Conservation (phyloP, 1,284 basidiomycete genomes). For the Pholiota adiposa region DNA sequence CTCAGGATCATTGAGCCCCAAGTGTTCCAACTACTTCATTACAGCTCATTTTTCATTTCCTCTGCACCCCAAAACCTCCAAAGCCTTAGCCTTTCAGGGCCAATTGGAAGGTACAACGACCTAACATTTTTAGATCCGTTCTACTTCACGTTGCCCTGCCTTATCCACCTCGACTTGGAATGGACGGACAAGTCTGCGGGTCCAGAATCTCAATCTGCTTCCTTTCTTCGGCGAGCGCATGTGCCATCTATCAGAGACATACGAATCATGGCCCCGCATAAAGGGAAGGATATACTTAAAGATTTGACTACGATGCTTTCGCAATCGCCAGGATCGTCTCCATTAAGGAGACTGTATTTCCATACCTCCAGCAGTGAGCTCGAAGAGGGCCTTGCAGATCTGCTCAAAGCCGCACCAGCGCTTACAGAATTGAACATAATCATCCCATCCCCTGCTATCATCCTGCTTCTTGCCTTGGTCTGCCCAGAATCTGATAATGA, state of each 20-base stretch:
- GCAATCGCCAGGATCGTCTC: not conserved
- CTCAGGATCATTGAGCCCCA: not conserved
- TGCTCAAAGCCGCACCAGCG: not conserved
- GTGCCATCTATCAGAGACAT: not conserved
- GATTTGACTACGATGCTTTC: not conserved
- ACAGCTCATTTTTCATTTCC: not conserved
- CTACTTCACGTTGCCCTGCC: not conserved
- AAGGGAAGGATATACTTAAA: not conserved
- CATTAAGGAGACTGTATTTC: not conserved
- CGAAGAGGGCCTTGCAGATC: not conserved
- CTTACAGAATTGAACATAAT: not conserved
- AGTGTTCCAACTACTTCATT: not conserved
- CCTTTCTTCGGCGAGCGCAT: not conserved
- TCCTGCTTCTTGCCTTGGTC: not conserved
- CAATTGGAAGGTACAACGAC: too few relatives aligned
- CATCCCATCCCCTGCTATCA: not conserved
- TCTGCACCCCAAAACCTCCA: not conserved
- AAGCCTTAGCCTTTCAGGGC: not conserved
- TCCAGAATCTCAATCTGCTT: not conserved
- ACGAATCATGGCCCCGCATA: not conserved
- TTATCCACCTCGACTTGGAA: not conserved
- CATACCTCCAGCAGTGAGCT: not conserved
- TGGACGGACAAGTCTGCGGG: not conserved
- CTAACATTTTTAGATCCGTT: too few relatives aligned
- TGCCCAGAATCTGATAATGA: not conserved